Evolutionary conservation across 352 stramenopile species (phyloP).

Genomic region (Blastocystis sp.): DNA sequence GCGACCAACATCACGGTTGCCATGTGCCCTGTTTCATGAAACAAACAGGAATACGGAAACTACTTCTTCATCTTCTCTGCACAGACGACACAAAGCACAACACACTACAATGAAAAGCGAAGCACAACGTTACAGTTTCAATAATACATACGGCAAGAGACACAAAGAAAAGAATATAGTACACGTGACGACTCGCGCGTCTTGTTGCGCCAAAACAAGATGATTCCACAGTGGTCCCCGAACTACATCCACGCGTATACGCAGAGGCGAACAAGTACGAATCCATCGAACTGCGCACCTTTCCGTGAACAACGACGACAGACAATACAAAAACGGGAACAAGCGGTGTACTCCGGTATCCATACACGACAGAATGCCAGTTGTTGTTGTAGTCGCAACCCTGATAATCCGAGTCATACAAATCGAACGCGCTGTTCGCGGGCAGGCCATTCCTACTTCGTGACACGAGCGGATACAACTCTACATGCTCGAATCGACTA

Average conservation of each 20-base stretch:
- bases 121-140: neutral
- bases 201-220: neutral
- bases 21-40: neutral
- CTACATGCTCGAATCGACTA: neutral
- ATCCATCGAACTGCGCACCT: slow-evolving; percentile 20
- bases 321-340: neutral
- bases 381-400: slow-evolving; percentile 57
- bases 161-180: neutral
- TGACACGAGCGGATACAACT: too few species aligned
- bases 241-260: slow-evolving; percentile 43
- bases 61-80: neutral
- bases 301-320: neutral
- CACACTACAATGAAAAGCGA: neutral
- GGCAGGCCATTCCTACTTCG: neutral
- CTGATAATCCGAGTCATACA: slow-evolving; percentile 7
- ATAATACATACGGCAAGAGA: neutral
- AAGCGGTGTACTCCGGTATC: neutral
- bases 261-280: slow-evolving; percentile 50
- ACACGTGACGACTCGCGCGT: neutral
- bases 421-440: neutral
- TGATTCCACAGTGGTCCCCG: neutral
- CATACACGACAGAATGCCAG: slow-evolving; percentile 55
- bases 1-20: neutral
- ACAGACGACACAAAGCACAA: neutral
- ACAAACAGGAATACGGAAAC: neutral